Percentiles rank a stretch among this genome's conserved stretches.
These are phyloP conservation scores for Nakazawaea molendinolei DNA, from an alignment of 805 yeast genomes.

Conservation along the genomic window DNA sequence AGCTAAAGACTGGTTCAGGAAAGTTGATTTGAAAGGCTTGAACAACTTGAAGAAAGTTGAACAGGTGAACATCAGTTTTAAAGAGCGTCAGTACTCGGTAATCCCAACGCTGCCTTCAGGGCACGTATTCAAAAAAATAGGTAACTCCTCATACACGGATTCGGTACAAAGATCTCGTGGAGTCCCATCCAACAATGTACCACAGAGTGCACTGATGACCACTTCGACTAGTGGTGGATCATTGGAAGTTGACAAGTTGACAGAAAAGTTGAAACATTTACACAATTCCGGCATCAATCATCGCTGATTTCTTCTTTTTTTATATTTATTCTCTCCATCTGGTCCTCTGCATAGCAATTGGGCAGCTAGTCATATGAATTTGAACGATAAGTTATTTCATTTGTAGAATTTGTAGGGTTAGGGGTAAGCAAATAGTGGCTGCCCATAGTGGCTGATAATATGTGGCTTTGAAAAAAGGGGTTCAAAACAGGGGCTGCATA, in stretches of 20 bases:
- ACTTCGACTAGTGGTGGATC: not conserved
- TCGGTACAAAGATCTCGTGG: constrained; percentile 4
- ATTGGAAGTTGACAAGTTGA: constrained; percentile 11
- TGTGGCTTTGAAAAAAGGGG: no score
- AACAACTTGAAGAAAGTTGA: constrained; percentile 54
- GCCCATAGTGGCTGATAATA: no score
- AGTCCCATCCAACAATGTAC: not conserved
- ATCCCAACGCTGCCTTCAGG: constrained; percentile 65
- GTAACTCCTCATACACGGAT: constrained; percentile 2
- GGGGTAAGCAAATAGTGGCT: no score
- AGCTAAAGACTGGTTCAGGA: constrained; percentile 64
- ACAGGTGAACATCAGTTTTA: constrained; percentile 64
- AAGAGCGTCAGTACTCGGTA: constrained; percentile 65
- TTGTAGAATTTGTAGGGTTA: no score
- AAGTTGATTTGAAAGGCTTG: constrained; percentile 39
- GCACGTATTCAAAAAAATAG: constrained; percentile 8
- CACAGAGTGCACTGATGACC: not conserved
- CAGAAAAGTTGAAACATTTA: constrained; percentile 10
- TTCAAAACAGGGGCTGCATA: no score
- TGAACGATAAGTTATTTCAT: no score
- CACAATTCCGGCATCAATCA: constrained; percentile 1
- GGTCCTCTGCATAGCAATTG: not conserved
- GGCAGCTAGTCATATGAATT: no score
- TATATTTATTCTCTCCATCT: no score
- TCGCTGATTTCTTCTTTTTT: not conserved